Evolutionary conservation across 2,329 filamentous ascomycete genomes (phyloP).

Genomic region (Colletotrichum spinosum): DNA sequence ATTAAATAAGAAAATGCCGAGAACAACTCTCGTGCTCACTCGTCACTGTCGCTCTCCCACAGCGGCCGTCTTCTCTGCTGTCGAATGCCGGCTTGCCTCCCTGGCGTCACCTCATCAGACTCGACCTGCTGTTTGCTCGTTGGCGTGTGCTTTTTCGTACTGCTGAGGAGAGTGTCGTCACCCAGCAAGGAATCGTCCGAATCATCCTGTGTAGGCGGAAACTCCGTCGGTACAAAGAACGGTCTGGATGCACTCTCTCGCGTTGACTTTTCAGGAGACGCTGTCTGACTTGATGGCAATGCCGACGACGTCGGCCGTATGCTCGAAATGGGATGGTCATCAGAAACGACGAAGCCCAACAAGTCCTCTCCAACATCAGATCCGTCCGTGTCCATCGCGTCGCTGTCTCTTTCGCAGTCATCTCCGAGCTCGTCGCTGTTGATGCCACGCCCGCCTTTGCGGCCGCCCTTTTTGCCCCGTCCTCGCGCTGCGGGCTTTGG

Average conservation of each 20-base stretch:
- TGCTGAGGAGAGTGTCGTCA: constrained; percentile 11
- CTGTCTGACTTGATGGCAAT: constrained; percentile 39
- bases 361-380: constrained; percentile 63
- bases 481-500: constrained; percentile 35
- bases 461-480: constrained; percentile 35
- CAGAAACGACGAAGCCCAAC: constrained; percentile 67
- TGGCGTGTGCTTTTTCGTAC: constrained; percentile 9
- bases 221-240: constrained; percentile 53
- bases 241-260: constrained; percentile 44
- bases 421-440: constrained; percentile 63
- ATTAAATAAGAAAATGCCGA: neutral
- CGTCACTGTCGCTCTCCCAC: constrained; percentile 43
- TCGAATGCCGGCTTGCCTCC: constrained; percentile 4
- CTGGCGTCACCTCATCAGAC: constrained; percentile 20
- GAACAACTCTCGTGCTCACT: constrained; percentile 12
- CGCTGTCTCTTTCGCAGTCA: constrained; percentile 63
- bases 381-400: constrained; percentile 57
- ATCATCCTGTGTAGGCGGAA: constrained; percentile 52
- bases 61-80: constrained; percentile 31
- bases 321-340: constrained; percentile 51
- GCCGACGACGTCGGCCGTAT: constrained; percentile 48
- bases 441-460: constrained; percentile 43
- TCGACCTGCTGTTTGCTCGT: constrained; percentile 4
- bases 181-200: constrained; percentile 43
- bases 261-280: constrained; percentile 42